phyloP scores from a whole-genome alignment of 306 rosid genomes.

The barrel medic (Medicago truncatula) region DNA sequence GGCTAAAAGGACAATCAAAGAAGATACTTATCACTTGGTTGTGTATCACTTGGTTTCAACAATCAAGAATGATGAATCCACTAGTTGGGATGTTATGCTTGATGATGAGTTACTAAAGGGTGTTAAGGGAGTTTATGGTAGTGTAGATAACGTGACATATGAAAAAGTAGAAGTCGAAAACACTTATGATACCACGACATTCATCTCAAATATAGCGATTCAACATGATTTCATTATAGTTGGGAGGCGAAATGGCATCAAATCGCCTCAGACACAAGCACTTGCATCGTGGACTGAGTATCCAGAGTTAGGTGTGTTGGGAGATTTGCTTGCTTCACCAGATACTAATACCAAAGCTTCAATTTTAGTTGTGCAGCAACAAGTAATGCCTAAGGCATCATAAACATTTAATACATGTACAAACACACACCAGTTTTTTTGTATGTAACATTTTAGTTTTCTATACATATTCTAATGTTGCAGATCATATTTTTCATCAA shows the following conservation, averaged over 20 bases:
- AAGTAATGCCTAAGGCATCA: neutral
- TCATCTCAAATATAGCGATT: neutral
- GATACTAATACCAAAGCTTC: constrained; percentile 13
- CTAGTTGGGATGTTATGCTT: neutral
- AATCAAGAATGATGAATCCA: neutral
- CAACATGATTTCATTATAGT: constrained; percentile 6
- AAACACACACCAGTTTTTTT: neutral
- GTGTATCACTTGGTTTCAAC: neutral
- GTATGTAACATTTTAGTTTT: neutral
- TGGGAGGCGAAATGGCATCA: constrained; percentile 9
- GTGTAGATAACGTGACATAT: neutral
- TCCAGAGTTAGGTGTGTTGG: constrained; percentile 18
- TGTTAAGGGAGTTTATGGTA: neutral
- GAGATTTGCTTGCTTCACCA: constrained; percentile 33
- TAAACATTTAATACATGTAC: neutral
- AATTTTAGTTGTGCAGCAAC: constrained; percentile 31
- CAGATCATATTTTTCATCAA: no score
- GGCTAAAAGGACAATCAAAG: constrained; percentile 6
- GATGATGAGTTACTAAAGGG: constrained; percentile 1
- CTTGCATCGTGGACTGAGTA: neutral
- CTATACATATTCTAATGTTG: neutral
- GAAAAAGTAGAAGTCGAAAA: neutral
- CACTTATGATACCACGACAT: neutral
- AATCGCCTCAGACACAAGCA: neutral
- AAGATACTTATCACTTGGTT: neutral